Evolutionary conservation across 176 grass and related monocot species (phyloP).

Genomic region (Paspalum notatum): DNA sequence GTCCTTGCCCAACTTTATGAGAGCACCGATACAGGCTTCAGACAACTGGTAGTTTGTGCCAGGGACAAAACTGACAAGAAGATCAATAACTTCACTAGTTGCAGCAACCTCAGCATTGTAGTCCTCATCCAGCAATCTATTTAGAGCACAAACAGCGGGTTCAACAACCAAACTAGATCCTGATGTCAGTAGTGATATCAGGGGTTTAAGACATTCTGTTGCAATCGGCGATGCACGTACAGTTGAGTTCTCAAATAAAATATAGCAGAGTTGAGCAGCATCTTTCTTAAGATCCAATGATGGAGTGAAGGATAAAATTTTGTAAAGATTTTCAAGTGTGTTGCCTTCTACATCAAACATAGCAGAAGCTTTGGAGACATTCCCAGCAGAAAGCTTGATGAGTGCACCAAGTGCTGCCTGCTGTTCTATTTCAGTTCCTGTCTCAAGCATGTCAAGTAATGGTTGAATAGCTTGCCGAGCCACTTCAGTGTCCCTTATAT

Average conservation of each 20-base stretch:
- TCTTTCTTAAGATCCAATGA: slow-evolving; percentile 86
- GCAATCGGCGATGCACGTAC: slow-evolving; percentile 69
- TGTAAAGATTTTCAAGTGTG: slow-evolving; percentile 87
- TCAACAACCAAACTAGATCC: slow-evolving; percentile 70
- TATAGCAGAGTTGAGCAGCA: slow-evolving; percentile 94
- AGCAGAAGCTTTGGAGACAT: slow-evolving; percentile 72
- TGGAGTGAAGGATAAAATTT: slow-evolving; percentile 74
- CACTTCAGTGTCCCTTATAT: slow-evolving; percentile 90
- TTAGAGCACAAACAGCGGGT: slow-evolving; percentile 74
- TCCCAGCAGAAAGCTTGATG: slow-evolving; percentile 84
- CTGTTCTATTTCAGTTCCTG: slow-evolving; percentile 96
- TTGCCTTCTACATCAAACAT: slow-evolving; percentile 85
- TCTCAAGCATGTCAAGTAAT: slow-evolving; percentile 90
- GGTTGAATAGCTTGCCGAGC: slow-evolving; percentile 91
- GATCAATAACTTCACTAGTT: slow-evolving; percentile 71
- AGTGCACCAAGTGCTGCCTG: slow-evolving; percentile 77
- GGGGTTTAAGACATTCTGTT: slow-evolving; percentile 77
- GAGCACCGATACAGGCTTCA: slow-evolving; percentile 75
- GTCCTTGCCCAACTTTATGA: slow-evolving; percentile 97
- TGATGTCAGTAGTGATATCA: slow-evolving; percentile 78
- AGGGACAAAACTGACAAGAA: slow-evolving; percentile 87
- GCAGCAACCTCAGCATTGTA: slow-evolving; percentile 87
- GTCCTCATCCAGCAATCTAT: slow-evolving; percentile 83
- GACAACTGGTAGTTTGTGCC: slow-evolving; percentile 73
- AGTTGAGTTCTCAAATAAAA: slow-evolving; percentile 85